Evolutionary conservation across 345 rosid genomes (phyloP).

Genomic region (Iberis pinnata): DNA sequence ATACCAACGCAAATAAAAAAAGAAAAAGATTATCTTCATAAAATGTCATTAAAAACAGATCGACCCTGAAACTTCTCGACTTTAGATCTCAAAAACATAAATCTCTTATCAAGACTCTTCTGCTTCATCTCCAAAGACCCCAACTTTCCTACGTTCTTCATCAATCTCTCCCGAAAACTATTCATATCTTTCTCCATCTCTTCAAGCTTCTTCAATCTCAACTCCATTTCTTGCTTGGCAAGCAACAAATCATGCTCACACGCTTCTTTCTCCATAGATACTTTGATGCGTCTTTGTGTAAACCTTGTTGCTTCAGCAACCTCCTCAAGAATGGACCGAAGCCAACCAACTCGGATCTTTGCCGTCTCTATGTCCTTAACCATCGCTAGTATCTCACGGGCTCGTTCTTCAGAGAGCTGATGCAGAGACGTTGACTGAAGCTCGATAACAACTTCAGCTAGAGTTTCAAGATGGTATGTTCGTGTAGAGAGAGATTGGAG

Average conservation of each 20-base stretch:
- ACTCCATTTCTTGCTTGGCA: constrained; percentile 20
- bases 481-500: constrained; percentile 18
- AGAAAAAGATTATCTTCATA: background rate
- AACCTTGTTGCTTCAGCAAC: constrained; percentile 35
- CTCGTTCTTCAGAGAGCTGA: constrained; percentile 8
- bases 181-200: constrained; percentile 16
- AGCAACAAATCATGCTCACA: background rate
- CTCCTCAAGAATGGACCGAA: constrained; percentile 29
- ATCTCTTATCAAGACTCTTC: constrained; percentile 5
- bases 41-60: constrained; percentile 14
- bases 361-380: constrained; percentile 26
- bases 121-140: constrained; percentile 23
- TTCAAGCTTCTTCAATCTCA: constrained; percentile 13
- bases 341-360: constrained; percentile 20
- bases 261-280: constrained; percentile 7
- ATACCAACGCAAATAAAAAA: no score
- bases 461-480: constrained; percentile 24
- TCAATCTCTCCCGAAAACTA: constrained; percentile 20
- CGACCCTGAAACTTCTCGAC: constrained; percentile 20
- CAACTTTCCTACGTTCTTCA: constrained; percentile 16
- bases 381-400: constrained; percentile 14
- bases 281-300: background rate
- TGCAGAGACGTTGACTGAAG: constrained; percentile 19
- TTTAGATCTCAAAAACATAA: background rate
- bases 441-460: constrained; percentile 18